Base-by-base conservation (phyloP, 2,329 filamentous ascomycete genomes). In the Sporothrix brasiliensis region DNA sequence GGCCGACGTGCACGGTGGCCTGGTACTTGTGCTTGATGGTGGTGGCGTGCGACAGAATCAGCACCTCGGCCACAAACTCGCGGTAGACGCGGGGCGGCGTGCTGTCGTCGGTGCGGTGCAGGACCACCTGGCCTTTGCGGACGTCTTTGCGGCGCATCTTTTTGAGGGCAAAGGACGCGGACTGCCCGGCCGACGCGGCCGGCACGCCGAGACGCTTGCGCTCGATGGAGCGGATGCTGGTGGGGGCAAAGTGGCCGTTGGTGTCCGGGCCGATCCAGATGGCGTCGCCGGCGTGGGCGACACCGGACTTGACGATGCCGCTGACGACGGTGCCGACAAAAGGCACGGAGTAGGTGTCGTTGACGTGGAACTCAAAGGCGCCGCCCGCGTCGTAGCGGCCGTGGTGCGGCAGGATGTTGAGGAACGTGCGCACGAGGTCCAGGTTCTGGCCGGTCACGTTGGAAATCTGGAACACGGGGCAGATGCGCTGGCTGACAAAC, bases 1-100 rank as follows among this genome's bases (percentile, higher is more conserved):
- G 92, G 0, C 95, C 95, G 4, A 99, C 94, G 76, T 99, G 95
- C 27, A 99, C 86, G 94, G 98, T 99, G 0, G 95, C 95, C 82
- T 99, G 95, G 75, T 99, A 99, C 76, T 93, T 94, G 0, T 90
- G 93, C 80, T 97, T 95, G 80, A 99, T 99, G 56, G 95, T 99
- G 0, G 95, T 99, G 0, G 94, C 93, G 77, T 99, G 95, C 4
- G 92, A 96, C 7, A 99, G 85, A 74, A 99, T 98, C 27, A 99
- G 85, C 0, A 99, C 95, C 80, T 94, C 92, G 14, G 92, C 92
- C 54, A 94, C 83, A 76, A 94, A 94, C 77, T 93, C 91, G 47
- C 87, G 83, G 77, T 90, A 87, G 13, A 93, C 92, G 74, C 89
- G 95, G 74, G 83, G 92, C 76, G 77, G 83, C 0, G 50, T 11